Base-by-base conservation (phyloP, 2,329 filamentous ascomycete genomes). In the Phyllosticta citrichinensis region DNA sequence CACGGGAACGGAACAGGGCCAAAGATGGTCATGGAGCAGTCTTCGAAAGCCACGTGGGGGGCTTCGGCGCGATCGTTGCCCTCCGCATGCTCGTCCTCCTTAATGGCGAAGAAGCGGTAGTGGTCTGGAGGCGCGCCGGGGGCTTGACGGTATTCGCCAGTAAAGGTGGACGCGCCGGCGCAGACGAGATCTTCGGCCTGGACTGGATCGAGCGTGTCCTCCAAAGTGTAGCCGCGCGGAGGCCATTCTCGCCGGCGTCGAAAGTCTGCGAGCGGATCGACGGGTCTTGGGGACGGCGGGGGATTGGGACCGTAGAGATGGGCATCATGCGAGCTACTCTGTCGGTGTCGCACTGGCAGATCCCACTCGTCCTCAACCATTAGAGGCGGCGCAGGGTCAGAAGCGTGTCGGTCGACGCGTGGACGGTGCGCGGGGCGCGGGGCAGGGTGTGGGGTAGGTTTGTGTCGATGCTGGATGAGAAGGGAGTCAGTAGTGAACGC, bases 1-100 rank as follows among this genome's bases (percentile, higher is more conserved):
- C 85, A 90, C 2, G 85, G 86, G 62, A 70, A 71, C 50, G 73
- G 68, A 57, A 66, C 67, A 17, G 68, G 63, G 11, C 66, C 72
- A 14, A 68, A 70, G 65, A 75, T 67, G 51, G 73, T 73, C 58
- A 76, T 66, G 17, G 74, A 74, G 8, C 74, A 71, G 30, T 73
- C 71, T 40, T 66, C 63, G 62, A 73, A 76, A 9, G 74, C 69
- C 22, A 68, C 64, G 52, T 72, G 68, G 60, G 69, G 70, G 61
- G 72, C 71, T 0, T 67, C 52, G 6, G 71, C 71, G 24, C 74
- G 70, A 60, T 76, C 74, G 5, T 73, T 74, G 59, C 73, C 68
- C 53, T 68, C 68, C 62, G 68, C 66, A 59, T 74, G 69, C 56
- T 75, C 74, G 10, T 66, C 66, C 17, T 73, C 71, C 69, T 76